Evolutionary conservation across 2,329 filamentous ascomycete species (phyloP), one percentile per base, ranked within the genome.

Genomic region (Apiospora marii): DNA sequence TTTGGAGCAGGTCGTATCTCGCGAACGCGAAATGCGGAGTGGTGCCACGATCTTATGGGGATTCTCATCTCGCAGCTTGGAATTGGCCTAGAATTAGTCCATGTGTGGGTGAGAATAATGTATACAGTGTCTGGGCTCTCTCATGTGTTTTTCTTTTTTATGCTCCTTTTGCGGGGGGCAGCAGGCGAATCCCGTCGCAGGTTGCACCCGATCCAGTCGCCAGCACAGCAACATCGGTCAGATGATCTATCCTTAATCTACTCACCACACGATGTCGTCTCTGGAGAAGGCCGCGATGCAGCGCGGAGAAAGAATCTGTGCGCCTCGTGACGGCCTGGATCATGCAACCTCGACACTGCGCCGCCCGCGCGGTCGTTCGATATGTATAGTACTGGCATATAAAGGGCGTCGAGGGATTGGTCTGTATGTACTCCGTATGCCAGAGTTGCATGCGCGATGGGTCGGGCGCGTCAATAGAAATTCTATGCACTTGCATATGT

Each of bases 171-270:
- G 53, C 53, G 53, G 53, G 34, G 53, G 34, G 53, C 53, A 61
- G 53, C 30, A 61, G 10, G 30, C 53, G 53, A 37, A 30, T 34
- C 19, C 53, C 53, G 53, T 61, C 30, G 30, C 53, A 61, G 53
- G 53, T 61, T 61, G 30, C 53, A 61, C 19, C 27, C 7, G 53
- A 61, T 61, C 53, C 53, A 37, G 22, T 61, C 27, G 53, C 53
- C 53, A 61, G 53, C 30, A 16, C 53, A 61, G 53, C 53, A 61
- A 34, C 37, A 61, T 61, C 53, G 53, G 53, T 61, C 53, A 61
- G 30, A 37, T 61, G 53, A 61, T 61, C 53, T 61, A 61, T 61
- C 53, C 53, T 61, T 61, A 61, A 61, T 61, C 53, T 61, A 49
- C 7, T n/a, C 27, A 61, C 27, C 53, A 61, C 53, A 22, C 53